These are phyloP conservation scores for Pseudopithomyces maydicus DNA, from an alignment of 2,329 filamentous ascomycete genomes.

Conservation along the genomic window DNA sequence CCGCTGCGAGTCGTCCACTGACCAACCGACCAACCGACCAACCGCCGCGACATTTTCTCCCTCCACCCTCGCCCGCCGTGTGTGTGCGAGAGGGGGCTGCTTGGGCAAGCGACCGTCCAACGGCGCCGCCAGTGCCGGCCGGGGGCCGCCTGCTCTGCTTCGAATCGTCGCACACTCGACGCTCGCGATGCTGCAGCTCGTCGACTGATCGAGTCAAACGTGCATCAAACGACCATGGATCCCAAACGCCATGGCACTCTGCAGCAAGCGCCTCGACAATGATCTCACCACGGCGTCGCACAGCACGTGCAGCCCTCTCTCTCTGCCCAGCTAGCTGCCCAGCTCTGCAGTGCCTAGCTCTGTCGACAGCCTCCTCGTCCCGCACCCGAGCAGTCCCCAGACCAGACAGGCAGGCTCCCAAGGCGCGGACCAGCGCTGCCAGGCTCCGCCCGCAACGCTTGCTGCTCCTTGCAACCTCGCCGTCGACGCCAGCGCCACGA, in stretches of 20 bases:
- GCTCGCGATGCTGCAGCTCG: constrained; percentile 24
- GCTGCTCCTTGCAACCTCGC: background rate
- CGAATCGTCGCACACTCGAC: constrained; percentile 28
- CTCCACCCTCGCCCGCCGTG: background rate
- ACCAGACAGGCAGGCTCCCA: background rate
- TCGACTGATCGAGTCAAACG: constrained; percentile 35
- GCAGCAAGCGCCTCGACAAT: constrained; percentile 5
- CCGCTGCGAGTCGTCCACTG: background rate
- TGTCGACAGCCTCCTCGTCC: too few species aligned
- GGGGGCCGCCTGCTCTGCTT: constrained; percentile 23
- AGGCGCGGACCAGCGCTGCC: background rate
- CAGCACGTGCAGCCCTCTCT: background rate
- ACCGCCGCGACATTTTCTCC: background rate
- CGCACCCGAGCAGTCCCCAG: too few species aligned
- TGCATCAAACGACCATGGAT: constrained; percentile 24
- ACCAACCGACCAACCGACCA: too few species aligned
- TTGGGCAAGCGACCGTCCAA: constrained; percentile 16
- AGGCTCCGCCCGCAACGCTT: background rate
- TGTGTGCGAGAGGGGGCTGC: constrained; percentile 4
- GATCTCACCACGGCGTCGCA: constrained; percentile 14
- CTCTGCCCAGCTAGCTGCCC: background rate
- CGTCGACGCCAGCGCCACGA: background rate
- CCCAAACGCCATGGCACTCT: constrained; percentile 15
- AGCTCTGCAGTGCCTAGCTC: too few species aligned
- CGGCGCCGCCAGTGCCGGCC: constrained; percentile 22